Conservation (phyloP, 805 yeast genomes). For the Komagataella mondaviorum region DNA sequence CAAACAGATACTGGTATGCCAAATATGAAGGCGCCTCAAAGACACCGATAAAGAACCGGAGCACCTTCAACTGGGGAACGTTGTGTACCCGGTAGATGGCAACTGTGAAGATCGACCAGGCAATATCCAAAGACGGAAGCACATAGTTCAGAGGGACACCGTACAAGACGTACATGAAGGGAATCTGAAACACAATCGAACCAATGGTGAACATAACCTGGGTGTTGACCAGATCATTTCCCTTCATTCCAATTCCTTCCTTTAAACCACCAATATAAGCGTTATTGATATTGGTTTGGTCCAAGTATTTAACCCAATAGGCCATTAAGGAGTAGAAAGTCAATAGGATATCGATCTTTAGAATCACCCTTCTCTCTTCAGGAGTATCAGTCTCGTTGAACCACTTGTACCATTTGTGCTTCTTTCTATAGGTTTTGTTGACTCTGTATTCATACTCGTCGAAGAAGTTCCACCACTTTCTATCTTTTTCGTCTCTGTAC, state of each 20-base stretch:
- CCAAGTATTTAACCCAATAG: slow-evolving; percentile 30
- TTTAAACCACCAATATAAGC: slow-evolving; percentile 51
- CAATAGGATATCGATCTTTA: slow-evolving; percentile 18
- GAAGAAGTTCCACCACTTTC: slow-evolving; percentile 37
- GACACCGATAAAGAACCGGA: slow-evolving; percentile 54
- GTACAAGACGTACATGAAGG: slow-evolving; percentile 44
- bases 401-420: slow-evolving; percentile 19
- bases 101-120: slow-evolving; percentile 58
- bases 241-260: slow-evolving; percentile 37
- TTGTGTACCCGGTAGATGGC: slow-evolving; percentile 35
- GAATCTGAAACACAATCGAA: slow-evolving; percentile 44
- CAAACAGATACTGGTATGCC: slow-evolving; percentile 43
- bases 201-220: slow-evolving; percentile 50
- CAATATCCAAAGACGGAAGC: slow-evolving; percentile 41
- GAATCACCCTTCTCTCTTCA: slow-evolving; percentile 16
- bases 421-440: slow-evolving; percentile 13
- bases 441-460: slow-evolving; percentile 45
- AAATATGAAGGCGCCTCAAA: slow-evolving; percentile 63
- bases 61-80: slow-evolving; percentile 39
- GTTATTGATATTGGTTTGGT: slow-evolving; percentile 40
- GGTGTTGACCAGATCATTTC: slow-evolving; percentile 48
- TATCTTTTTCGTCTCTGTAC: slow-evolving; percentile 34
- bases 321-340: slow-evolving; percentile 16
- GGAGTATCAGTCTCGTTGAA: slow-evolving; percentile 15
- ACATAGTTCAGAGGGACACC: slow-evolving; percentile 40